Conservation (phyloP, 83 land plant genomes). For the Picea abies region DNA sequence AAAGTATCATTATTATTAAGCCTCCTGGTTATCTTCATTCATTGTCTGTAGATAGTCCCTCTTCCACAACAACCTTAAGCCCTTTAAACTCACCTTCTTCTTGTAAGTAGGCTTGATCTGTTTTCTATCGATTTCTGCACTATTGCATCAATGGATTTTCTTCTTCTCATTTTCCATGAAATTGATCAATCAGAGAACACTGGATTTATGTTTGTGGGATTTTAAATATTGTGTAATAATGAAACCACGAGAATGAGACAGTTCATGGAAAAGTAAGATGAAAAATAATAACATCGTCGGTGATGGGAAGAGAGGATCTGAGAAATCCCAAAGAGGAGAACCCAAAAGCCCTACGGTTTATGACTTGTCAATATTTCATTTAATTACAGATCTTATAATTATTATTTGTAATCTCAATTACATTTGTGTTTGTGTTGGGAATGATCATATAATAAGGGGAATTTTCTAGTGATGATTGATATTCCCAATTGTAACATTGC, state of each 20-base stretch:
- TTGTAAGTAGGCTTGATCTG: not conserved
- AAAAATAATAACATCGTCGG: too few relatives aligned
- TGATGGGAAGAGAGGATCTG: not conserved
- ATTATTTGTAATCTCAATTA: not conserved
- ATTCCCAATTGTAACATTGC: not conserved
- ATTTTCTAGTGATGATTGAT: not conserved
- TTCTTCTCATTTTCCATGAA: too few relatives aligned
- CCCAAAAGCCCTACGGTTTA: not conserved
- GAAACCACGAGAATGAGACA: not conserved
- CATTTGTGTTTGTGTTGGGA: too few relatives aligned
- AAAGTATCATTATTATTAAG: conserved; percentile 5
- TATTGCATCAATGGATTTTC: too few relatives aligned
- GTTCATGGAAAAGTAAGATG: not conserved
- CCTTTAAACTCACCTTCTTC: conserved; percentile 65
- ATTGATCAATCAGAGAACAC: too few relatives aligned
- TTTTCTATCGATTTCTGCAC: too few relatives aligned
- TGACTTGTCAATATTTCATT: not conserved
- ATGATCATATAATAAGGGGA: too few relatives aligned
- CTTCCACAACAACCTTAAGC: conserved; percentile 62
- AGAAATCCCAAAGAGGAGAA: not conserved
- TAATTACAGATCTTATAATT: not conserved
- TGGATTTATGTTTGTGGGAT: too few relatives aligned
- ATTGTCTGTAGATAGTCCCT: conserved; percentile 20
- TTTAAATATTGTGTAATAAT: too few relatives aligned
- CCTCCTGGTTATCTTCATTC: conserved; percentile 34